Evolutionary conservation across 1,139 yeast genomes (phyloP).

Genomic region (Protomyces arabidopsidicola): DNA sequence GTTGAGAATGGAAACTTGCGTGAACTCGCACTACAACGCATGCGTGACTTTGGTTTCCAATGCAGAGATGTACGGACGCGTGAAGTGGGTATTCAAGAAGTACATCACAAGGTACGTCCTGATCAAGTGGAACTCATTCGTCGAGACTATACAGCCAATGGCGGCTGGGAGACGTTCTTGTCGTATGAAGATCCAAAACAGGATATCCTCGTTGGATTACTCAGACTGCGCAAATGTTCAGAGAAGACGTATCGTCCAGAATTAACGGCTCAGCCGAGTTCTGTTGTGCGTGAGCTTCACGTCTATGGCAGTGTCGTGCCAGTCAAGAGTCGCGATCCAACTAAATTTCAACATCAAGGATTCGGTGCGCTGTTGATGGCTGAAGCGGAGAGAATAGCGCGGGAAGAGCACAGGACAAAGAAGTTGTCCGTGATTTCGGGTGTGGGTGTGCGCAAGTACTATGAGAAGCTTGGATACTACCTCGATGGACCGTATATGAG

Average conservation of each 20-base stretch:
- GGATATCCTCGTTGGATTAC: slow-evolving; percentile 86
- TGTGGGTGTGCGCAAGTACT: slow-evolving; percentile 95
- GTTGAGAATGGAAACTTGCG: slow-evolving; percentile 96
- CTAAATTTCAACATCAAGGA: slow-evolving; percentile 98
- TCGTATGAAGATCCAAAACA: slow-evolving; percentile 97
- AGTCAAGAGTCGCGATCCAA: slow-evolving; percentile 92
- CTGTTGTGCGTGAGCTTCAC: slow-evolving; percentile 90
- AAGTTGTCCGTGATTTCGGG: slow-evolving; percentile 94
- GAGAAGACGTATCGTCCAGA: slow-evolving; percentile 87
- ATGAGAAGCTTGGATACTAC: slow-evolving; percentile 82
- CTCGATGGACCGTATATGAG: slow-evolving; percentile 59
- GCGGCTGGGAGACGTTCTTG: slow-evolving; percentile 97
- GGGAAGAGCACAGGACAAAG: slow-evolving; percentile 87
- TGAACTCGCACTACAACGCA: slow-evolving; percentile 91
- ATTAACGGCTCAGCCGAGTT: slow-evolving; percentile 74
- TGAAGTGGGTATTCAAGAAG: slow-evolving; percentile 98
- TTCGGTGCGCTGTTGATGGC: slow-evolving; percentile 97
- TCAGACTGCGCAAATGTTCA: slow-evolving; percentile 82
- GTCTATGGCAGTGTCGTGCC: slow-evolving; percentile 98
- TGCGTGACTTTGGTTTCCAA: slow-evolving; percentile 95
- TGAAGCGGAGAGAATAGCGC: slow-evolving; percentile 93
- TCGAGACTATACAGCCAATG: slow-evolving; percentile 94
- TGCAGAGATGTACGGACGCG: slow-evolving; percentile 98
- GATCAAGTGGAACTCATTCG: slow-evolving; percentile 94
- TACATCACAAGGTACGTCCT: slow-evolving; percentile 93